Evolutionary conservation across 306 rosid species (phyloP).

Genomic region (Comarum palustre): DNA sequence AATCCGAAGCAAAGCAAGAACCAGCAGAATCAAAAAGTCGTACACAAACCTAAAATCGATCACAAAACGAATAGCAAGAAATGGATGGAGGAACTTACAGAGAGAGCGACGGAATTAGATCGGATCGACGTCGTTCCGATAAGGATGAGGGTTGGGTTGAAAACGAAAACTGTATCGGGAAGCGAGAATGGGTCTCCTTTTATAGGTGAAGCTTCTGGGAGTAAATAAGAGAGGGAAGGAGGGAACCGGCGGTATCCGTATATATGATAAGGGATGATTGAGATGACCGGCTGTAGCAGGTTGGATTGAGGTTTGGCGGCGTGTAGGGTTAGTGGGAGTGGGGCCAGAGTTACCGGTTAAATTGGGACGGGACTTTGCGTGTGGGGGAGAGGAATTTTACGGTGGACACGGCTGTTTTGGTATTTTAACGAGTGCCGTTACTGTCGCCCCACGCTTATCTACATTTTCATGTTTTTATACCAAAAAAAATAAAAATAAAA

Average conservation of each 20-base stretch:
- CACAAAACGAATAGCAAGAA: not conserved
- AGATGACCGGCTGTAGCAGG: constrained; percentile 49
- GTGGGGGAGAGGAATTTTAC: constrained; percentile 27
- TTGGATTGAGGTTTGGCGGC: constrained; percentile 12
- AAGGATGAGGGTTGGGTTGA: constrained; percentile 16
- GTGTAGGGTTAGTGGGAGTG: not conserved
- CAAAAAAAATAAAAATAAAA: too few species aligned
- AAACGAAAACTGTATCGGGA: constrained; percentile 2
- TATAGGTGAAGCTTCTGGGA: constrained; percentile 18
- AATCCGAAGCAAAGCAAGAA: not conserved
- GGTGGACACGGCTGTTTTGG: constrained; percentile 16
- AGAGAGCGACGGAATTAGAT: constrained; percentile 31
- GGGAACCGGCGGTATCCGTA: constrained; percentile 46
- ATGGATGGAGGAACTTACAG: constrained; percentile 18
- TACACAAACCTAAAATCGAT: constrained; percentile 7
- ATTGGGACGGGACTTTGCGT: constrained; percentile 34
- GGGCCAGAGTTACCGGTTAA: not conserved
- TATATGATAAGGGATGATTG: not conserved
- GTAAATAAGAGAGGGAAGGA: constrained; percentile 17
- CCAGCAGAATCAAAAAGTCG: not conserved
- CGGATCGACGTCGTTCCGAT: constrained; percentile 23
- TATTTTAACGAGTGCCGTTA: not conserved
- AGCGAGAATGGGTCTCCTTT: not conserved
- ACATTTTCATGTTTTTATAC: not conserved
- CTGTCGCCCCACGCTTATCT: not conserved